Evolutionary conservation across 1,284 basidiomycete species (phyloP).

Genomic region (Kwoniella shivajii): DNA sequence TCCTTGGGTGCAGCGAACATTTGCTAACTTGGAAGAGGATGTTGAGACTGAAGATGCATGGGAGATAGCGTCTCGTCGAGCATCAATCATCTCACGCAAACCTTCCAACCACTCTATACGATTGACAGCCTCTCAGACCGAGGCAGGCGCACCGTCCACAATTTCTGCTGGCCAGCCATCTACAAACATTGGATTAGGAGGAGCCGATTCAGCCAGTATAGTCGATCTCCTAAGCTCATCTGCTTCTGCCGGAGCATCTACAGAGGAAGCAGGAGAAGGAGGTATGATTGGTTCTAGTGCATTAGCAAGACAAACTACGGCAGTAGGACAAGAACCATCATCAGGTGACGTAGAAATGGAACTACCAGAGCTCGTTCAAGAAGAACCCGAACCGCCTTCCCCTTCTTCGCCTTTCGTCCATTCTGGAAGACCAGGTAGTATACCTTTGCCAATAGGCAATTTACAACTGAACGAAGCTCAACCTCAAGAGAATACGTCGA

Average conservation of each 20-base stretch:
- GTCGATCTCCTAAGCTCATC: constrained; percentile 36
- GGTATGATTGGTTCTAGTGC: constrained; percentile 14
- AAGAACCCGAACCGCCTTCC: constrained; percentile 9
- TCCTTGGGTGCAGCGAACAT: constrained; percentile 61
- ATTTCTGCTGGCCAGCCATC: constrained; percentile 21
- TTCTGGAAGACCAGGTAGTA: not conserved
- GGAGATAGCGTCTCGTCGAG: constrained; percentile 51
- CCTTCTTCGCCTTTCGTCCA: too few species aligned
- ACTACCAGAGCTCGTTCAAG: constrained; percentile 15
- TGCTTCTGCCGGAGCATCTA: constrained; percentile 2
- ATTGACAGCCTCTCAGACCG: constrained; percentile 12
- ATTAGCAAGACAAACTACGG: constrained; percentile 26
- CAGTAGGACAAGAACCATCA: constrained; percentile 8
- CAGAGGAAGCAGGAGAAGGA: constrained; percentile 19
- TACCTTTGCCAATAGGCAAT: not conserved
- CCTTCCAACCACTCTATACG: constrained; percentile 44
- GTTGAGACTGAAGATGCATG: constrained; percentile 71
- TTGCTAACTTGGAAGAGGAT: constrained; percentile 93
- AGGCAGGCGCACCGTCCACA: not conserved
- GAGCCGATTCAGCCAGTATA: constrained; percentile 21
- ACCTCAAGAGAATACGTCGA: not conserved
- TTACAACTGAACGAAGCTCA: not conserved
- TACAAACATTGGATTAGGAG: constrained; percentile 25
- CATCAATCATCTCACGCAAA: constrained; percentile 45
- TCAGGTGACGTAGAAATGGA: constrained; percentile 12